Evolutionary conservation across 495 filamentous ascomycete species (phyloP).

Genomic region (Mytilinidion resinicola): DNA sequence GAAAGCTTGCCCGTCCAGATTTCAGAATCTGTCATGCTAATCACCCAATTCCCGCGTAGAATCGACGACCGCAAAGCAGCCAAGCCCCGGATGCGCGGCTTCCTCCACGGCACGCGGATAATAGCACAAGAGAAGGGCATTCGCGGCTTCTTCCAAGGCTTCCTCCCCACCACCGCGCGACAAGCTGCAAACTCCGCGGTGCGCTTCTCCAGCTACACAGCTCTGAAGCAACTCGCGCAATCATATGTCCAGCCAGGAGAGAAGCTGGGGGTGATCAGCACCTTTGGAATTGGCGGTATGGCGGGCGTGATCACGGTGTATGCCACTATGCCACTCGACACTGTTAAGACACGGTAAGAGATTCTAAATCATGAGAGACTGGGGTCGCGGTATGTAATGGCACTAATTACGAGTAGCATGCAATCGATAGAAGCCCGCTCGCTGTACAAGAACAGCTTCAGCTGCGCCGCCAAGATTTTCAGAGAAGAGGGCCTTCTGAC

Average conservation of each 20-base stretch:
- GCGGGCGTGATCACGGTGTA: constrained; percentile 93
- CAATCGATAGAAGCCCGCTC: constrained; percentile 85
- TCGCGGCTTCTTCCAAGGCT: constrained; percentile 91
- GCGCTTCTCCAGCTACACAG: constrained; percentile 84
- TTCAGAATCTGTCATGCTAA: background rate
- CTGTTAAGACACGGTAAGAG: constrained; percentile 76
- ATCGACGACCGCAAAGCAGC: constrained; percentile 92
- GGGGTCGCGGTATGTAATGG: background rate
- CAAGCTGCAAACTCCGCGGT: constrained; percentile 92
- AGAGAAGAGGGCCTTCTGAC: constrained; percentile 84
- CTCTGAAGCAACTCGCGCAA: constrained; percentile 82
- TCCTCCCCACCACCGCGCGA: constrained; percentile 87
- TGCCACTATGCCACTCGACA: constrained; percentile 84
- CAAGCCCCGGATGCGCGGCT: constrained; percentile 83
- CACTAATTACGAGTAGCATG: constrained; percentile 53
- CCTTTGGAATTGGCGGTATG: constrained; percentile 84
- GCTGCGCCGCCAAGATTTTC: constrained; percentile 76
- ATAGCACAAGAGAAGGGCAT: constrained; percentile 84
- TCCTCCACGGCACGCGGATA: constrained; percentile 80
- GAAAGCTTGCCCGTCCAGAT: too few relatives aligned
- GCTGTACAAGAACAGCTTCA: constrained; percentile 82
- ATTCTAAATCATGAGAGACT: background rate
- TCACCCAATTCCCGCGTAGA: constrained; percentile 37
- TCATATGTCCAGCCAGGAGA: constrained; percentile 90
- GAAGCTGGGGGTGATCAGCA: constrained; percentile 82